phyloP scores from a whole-genome alignment of 495 filamentous ascomycete genomes.

The Cercophora sp. region DNA sequence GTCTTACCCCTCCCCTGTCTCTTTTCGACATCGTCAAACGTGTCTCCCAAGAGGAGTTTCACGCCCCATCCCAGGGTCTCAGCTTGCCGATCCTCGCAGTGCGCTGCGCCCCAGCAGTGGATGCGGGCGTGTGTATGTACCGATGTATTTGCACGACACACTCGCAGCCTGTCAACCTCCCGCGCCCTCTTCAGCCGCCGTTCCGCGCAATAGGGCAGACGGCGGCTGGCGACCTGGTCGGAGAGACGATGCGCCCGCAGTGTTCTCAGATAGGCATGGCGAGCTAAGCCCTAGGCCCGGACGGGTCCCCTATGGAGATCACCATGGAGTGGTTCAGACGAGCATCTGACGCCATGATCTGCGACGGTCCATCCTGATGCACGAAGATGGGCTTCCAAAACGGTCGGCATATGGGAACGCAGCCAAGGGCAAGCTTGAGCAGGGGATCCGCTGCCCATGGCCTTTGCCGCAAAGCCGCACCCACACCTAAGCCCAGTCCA shows the following conservation, averaged over 20 bases:
- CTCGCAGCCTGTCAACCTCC: no score
- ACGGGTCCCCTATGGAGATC: conserved; percentile 32
- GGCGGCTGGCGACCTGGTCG: no score
- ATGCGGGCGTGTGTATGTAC: no score
- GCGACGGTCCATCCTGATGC: conserved; percentile 33
- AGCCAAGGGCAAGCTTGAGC: conserved; percentile 15
- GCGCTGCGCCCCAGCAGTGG: conserved; percentile 24
- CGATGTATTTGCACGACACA: no score
- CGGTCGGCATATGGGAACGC: conserved; percentile 24
- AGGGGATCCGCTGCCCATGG: conserved; percentile 11
- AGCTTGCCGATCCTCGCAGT: conserved; percentile 34
- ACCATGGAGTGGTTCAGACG: conserved; percentile 31
- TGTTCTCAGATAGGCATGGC: no score
- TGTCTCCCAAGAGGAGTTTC: conserved; percentile 27
- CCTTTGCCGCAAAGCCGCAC: conserved; percentile 12
- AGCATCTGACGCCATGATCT: conserved; percentile 40
- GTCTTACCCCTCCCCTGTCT: not conserved
- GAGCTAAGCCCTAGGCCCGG: conserved; percentile 16
- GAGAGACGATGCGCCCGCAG: no score
- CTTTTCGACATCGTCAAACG: conserved; percentile 1
- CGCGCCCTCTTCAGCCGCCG: no score
- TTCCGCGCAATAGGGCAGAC: no score
- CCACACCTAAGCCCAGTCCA: no score
- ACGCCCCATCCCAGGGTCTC: conserved; percentile 33
- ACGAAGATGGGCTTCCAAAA: conserved; percentile 26